Conservation (phyloP, 768 basidiomycete genomes). For the Psilocybe cyanescens region DNA sequence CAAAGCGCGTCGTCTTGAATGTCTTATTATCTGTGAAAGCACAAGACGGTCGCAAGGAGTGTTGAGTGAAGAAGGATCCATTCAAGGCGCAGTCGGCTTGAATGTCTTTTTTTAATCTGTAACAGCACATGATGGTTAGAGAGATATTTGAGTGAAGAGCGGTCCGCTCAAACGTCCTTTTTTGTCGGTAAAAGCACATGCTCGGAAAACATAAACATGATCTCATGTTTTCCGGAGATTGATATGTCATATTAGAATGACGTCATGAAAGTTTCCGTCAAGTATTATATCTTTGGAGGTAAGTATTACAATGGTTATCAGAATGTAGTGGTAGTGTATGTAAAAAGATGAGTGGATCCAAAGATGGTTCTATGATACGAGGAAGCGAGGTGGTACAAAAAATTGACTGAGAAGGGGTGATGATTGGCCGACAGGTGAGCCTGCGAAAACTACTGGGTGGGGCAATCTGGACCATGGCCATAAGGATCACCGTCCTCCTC, state of each 20-base stretch:
- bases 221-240: background rate
- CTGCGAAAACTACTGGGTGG: conserved; percentile 49
- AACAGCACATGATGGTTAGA: too few species aligned
- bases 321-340: background rate
- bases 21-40: too few species aligned
- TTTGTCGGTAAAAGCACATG: too few species aligned
- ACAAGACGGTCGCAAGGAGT: too few species aligned
- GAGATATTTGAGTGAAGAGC: background rate
- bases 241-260: background rate
- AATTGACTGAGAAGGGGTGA: background rate
- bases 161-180: background rate
- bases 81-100: background rate
- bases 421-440: background rate
- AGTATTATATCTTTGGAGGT: conserved; percentile 4
- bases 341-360: background rate
- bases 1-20: too few species aligned
- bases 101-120: too few species aligned
- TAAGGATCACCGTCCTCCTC: conserved; percentile 36
- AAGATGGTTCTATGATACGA: background rate
- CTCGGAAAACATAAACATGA: background rate
- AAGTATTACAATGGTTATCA: conserved; percentile 6
- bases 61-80: background rate
- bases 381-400: background rate
- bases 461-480: conserved; percentile 57
- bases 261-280: background rate